Conservation (phyloP, 2,329 filamentous ascomycete species). For the Pseudocercospora macadamiae region DNA sequence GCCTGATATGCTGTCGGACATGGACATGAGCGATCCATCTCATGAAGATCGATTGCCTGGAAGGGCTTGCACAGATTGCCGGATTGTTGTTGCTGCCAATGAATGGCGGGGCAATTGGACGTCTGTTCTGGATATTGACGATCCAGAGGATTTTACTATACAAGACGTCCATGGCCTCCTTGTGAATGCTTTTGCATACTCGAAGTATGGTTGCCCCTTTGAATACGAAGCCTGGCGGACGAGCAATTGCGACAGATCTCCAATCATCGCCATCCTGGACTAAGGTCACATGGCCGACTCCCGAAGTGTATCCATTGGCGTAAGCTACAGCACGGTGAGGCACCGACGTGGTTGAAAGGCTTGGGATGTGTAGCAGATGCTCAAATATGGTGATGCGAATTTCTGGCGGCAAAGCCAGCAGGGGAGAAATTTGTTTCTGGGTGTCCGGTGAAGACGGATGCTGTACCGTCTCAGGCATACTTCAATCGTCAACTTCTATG, state of each 20-base stretch:
- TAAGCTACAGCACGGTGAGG: constrained; percentile 8
- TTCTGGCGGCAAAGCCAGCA: constrained; percentile 14
- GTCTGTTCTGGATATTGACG: constrained; percentile 14
- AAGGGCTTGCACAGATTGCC: constrained; percentile 1
- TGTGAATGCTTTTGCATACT: constrained; percentile 11
- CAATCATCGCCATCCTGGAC: constrained; percentile 5
- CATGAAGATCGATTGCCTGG: constrained; percentile 15
- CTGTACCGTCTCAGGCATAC: no score
- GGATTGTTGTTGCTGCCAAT: neutral
- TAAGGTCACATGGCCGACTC: constrained; percentile 14
- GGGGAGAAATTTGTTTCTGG: neutral
- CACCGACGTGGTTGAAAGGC: neutral
- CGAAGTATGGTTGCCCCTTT: constrained; percentile 14
- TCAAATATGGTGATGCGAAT: constrained; percentile 13
- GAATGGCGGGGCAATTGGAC: constrained; percentile 8
- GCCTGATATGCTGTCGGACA: constrained; percentile 18
- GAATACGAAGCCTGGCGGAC: constrained; percentile 14
- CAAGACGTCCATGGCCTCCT: constrained; percentile 17
- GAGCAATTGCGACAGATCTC: constrained; percentile 18
- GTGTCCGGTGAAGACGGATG: no score
- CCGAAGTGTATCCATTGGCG: constrained; percentile 8
- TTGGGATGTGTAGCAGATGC: constrained; percentile 6
- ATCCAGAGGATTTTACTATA: constrained; percentile 20
- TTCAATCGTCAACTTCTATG: no score
- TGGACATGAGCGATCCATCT: constrained; percentile 17